Base-by-base conservation (phyloP, 345 rosid genomes). In the Gossypium sturtianum region DNA sequence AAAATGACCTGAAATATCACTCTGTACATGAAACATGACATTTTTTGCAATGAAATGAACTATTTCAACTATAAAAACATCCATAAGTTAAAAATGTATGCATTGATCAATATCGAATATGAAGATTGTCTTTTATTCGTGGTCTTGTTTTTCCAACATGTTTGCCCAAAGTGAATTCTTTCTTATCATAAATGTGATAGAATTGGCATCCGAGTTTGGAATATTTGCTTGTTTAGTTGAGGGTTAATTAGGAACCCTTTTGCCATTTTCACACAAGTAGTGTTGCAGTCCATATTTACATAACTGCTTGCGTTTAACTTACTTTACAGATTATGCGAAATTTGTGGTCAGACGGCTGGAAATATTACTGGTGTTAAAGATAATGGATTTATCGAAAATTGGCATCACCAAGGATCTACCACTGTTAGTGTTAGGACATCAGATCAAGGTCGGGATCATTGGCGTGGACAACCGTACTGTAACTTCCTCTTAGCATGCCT, bases 401-500 rank as follows among this genome's bases (percentile, higher is more conserved):
- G 91, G 93, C 78, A 81, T 9, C 80, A 80, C 47, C 78, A 71
- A 74, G 76, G 88, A 74, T 75, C 71, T 22, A 74, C 71, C 16
- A 47, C 54, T 19, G 22, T 65, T 52, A 72, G 16, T 62, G 29
- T 62, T 66, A 51, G 19, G 49, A 49, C 78, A 72, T 69, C 87
- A n/a, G 78, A 82, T 3, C 72, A 74, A 27, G 43, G 74, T 4
- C 48, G 15, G 80, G 86, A 29, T 90, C 41, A 91, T 78, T 87
- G 88, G 95, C 79, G 85, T 34, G 87, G 89, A 54, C 89, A 88
- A 71, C 86, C 92, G 38, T 84, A 86, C 41, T 88, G 95, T 71
- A 88, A 90, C 85, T 84, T 90, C 81, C 77, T 90, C 70, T 80
- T 88, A 89, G 91, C 87, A 7, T 87, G 91, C 80, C 78, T 90